Base-by-base conservation (phyloP, 2,329 filamentous ascomycete genomes). In the Grosmannia clavigera region DNA sequence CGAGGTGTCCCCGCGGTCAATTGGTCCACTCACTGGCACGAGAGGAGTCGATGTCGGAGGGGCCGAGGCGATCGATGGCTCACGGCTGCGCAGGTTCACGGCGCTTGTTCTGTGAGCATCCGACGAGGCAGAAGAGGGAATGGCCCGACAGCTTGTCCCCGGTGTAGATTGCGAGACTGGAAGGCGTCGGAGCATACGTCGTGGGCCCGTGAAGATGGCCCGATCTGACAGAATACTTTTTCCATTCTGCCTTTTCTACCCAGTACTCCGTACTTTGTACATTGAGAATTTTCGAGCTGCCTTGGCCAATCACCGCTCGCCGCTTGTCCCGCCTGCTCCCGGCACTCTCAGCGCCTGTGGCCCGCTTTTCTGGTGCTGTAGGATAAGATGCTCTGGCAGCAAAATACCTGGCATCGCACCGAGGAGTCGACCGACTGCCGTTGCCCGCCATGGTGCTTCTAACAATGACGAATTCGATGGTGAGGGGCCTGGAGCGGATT, bases 391-490 rank as follows among this genome's bases (percentile, higher is more conserved):
- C 43, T 6, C 16, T 46, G 6, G 43, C 43, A n/a, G 12, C 25
- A 52, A 12, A 52, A 31, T 27, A 52, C 27, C 11, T 19, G 14
- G 43, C 19, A n/a, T 9, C 7, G 19, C 43, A 46, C 19, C 43
- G 19, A 19, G 9, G 19, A 40, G 10, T 14, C 22, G 38, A 14
- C 40, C 14, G 14, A 16, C 40, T 40, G 7, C 16, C 19, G 16
- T 10, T 35, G 27, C 27, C 52, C 33, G 22, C 35, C 6, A 92
- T 92, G 88, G 87, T 92, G 22, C 77, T 88, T 52, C 82, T 94
- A 51, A 88, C 85, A n/a, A 86, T 90, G 78, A 92, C 87, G 4
- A 71, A 81, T 66, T 76, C 81, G 65, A 82, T 89, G 35, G 81
- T 86, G 73, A 82, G 83, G 70, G 86, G 80, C 0, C 68, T 92